Percentiles rank a stretch among this genome's conserved stretches.
phyloP scores from a whole-genome alignment of 352 stramenopile genomes.

The Globisporangium nagaii region DNA sequence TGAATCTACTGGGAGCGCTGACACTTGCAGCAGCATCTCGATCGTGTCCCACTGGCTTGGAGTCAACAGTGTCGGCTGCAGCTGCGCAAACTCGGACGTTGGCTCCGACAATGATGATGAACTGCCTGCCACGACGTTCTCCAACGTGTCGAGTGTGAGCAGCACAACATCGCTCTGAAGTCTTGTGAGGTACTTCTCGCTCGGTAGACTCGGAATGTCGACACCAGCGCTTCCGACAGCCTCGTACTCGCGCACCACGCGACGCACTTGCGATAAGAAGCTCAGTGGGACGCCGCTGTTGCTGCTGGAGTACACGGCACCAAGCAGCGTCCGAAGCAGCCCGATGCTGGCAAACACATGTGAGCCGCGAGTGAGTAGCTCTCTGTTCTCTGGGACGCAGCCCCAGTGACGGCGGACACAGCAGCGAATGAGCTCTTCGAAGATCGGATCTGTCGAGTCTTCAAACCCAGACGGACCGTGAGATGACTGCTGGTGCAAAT shows the following conservation, averaged over 20 bases:
- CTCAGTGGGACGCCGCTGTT: slow-evolving; percentile 19
- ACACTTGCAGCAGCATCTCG: slow-evolving; percentile 13
- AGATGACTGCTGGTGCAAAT: not conserved
- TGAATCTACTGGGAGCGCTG: too few species aligned
- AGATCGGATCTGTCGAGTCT: not conserved
- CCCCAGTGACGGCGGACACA: slow-evolving; percentile 42
- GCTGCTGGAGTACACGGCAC: not conserved
- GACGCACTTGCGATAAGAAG: slow-evolving; percentile 21
- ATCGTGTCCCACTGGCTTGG: slow-evolving; percentile 26
- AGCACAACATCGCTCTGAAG: slow-evolving; percentile 20
- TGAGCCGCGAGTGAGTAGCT: slow-evolving; percentile 27
- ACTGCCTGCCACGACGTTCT: slow-evolving; percentile 20
- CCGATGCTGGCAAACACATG: slow-evolving; percentile 46
- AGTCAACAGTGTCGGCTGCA: slow-evolving; percentile 24
- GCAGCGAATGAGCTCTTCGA: slow-evolving; percentile 20
- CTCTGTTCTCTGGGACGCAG: slow-evolving; percentile 21
- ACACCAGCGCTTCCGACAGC: slow-evolving; percentile 16
- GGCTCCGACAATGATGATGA: not conserved
- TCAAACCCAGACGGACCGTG: too few species aligned
- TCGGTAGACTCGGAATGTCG: not conserved
- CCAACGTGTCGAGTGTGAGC: slow-evolving; percentile 38
- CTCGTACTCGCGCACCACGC: slow-evolving; percentile 40
- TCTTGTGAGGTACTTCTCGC: slow-evolving; percentile 22
- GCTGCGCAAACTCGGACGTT: slow-evolving; percentile 16
- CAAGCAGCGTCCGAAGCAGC: slow-evolving; percentile 24